A percentile compares a stretch with the other conserved stretches of the same genome.
phyloP scores from a whole-genome alignment of 805 yeast genomes.

The Schizosaccharomyces lindneri region DNA sequence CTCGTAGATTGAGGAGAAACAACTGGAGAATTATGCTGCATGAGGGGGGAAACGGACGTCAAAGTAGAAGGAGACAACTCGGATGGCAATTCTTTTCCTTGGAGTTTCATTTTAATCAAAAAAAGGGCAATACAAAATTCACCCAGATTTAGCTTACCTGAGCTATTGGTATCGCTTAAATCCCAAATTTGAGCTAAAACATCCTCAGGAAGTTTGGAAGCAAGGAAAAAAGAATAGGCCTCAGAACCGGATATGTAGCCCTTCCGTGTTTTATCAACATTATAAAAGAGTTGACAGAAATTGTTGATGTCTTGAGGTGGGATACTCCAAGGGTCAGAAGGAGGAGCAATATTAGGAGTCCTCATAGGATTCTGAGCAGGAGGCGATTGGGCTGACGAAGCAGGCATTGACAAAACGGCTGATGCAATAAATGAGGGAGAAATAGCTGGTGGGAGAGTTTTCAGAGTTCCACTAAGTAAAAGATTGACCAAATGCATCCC shows the following conservation, averaged over 20 bases:
- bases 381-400: neutral
- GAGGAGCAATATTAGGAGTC: neutral
- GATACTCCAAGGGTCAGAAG: neutral
- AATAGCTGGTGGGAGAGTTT: constrained; percentile 27
- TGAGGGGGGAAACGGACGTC: constrained; percentile 7
- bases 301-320: neutral
- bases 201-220: constrained; percentile 67
- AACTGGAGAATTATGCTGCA: constrained; percentile 10
- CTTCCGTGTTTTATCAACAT: constrained; percentile 18
- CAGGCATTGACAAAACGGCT: constrained; percentile 12
- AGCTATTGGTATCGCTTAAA: constrained; percentile 65
- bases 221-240: constrained; percentile 69
- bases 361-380: neutral
- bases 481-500: constrained; percentile 92
- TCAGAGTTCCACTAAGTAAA: constrained; percentile 37
- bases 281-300: neutral
- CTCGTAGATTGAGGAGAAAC: constrained; percentile 9
- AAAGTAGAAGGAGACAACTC: constrained; percentile 47
- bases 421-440: constrained; percentile 17
- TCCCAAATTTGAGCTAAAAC: constrained; percentile 85
- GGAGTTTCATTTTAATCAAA: constrained; percentile 58
- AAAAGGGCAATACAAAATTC: constrained; percentile 91
- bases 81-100: constrained; percentile 51
- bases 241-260: constrained; percentile 53
- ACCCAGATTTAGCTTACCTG: constrained; percentile 51